Conservation (phyloP, 2,329 filamentous ascomycete species). For the Paecilomyces fulvus region DNA sequence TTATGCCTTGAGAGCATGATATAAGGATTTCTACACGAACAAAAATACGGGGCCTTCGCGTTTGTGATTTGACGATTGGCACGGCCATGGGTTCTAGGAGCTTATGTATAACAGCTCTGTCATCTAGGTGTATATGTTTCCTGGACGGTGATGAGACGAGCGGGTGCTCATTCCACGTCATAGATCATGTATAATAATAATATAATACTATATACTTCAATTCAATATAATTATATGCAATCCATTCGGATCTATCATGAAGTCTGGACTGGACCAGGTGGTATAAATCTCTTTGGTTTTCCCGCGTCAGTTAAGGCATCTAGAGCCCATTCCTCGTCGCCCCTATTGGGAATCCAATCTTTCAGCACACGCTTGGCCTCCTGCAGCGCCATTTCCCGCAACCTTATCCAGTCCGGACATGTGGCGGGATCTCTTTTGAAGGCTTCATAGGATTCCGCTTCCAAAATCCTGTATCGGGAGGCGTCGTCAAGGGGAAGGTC, state of each 20-base stretch:
- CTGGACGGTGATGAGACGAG: background rate
- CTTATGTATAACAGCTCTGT: background rate
- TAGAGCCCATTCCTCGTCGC: constrained; percentile 31
- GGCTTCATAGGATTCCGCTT: constrained; percentile 18
- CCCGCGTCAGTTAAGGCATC: background rate
- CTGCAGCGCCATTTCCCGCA: constrained; percentile 18
- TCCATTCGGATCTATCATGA: background rate
- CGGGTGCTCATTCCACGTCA: background rate
- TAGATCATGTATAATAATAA: background rate
- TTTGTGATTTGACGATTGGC: background rate
- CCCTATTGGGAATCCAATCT: constrained; percentile 29
- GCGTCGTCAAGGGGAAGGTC: background rate
- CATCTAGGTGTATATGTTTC: background rate
- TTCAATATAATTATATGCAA: background rate
- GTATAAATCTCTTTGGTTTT: background rate
- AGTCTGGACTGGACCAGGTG: background rate
- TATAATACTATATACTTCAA: background rate
- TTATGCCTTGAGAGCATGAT: background rate
- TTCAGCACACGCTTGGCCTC: constrained; percentile 24
- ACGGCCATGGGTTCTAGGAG: background rate
- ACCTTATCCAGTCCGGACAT: constrained; percentile 5
- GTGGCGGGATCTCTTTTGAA: constrained; percentile 17
- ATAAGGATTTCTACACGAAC: background rate
- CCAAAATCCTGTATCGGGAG: background rate
- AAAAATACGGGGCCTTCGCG: background rate